Conservation (phyloP, 805 yeast genomes). For the Clavispora phyllophila region DNA sequence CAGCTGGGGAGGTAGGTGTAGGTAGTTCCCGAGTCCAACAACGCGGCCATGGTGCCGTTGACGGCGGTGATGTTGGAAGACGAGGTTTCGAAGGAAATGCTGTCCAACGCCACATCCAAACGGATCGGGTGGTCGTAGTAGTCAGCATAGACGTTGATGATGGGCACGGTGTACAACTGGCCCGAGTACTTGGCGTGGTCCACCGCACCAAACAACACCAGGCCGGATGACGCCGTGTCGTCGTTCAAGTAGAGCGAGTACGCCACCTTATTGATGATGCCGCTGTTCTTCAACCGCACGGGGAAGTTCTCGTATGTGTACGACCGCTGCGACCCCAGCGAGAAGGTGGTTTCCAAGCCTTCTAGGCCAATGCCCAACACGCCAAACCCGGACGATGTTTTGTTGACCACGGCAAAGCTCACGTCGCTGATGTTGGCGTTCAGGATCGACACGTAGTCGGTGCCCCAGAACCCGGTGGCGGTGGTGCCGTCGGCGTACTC, state of each 20-base stretch:
- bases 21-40: slow-evolving; percentile 53
- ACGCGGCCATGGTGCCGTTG: slow-evolving; percentile 8
- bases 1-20: slow-evolving; percentile 42
- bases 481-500: slow-evolving; percentile 45
- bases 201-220: slow-evolving; percentile 39
- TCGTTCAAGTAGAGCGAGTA: slow-evolving; percentile 61
- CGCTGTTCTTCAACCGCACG: slow-evolving; percentile 49
- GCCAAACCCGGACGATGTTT: slow-evolving; percentile 59
- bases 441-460: slow-evolving; percentile 53
- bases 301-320: slow-evolving; percentile 65
- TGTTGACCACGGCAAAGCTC: slow-evolving; percentile 71
- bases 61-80: slow-evolving; percentile 5
- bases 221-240: slow-evolving; percentile 23
- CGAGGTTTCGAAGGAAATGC: slow-evolving; percentile 20
- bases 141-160: slow-evolving; percentile 31
- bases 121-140: slow-evolving; percentile 32
- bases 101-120: slow-evolving; percentile 45
- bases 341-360: slow-evolving; percentile 59
- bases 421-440: slow-evolving; percentile 43
- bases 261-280: slow-evolving; percentile 48
- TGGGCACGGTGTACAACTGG: slow-evolving; percentile 32
- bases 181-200: slow-evolving; percentile 36
- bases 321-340: slow-evolving; percentile 6
- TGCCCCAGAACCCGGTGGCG: slow-evolving; percentile 54
- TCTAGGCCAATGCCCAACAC: slow-evolving; percentile 71